phyloP scores from a whole-genome alignment of 352 stramenopile genomes.

The Pythium pyrilobum region DNA sequence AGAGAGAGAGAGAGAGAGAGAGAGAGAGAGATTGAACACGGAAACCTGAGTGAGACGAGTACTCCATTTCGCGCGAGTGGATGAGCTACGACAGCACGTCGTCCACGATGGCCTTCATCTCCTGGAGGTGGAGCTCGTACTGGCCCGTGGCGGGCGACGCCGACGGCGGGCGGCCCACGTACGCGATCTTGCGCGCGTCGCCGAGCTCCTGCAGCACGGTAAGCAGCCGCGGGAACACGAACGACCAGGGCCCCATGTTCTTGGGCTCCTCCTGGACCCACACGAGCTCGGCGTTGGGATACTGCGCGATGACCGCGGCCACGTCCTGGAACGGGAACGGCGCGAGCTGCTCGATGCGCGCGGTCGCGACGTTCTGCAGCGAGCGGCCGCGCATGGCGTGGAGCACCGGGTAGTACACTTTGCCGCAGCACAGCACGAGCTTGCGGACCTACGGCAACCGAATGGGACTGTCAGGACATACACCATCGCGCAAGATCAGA shows the following conservation, averaged over 20 bases:
- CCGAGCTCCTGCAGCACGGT: conserved; percentile 89
- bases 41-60: too few species aligned
- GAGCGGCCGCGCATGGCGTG: conserved; percentile 51
- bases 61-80: too few species aligned
- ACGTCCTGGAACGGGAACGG: conserved; percentile 98
- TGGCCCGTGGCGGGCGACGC: conserved; percentile 96
- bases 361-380: conserved; percentile 59
- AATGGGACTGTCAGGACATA: background rate
- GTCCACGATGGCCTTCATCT: conserved; percentile 93
- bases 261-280: conserved; percentile 98
- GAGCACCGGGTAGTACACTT: conserved; percentile 81
- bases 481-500: background rate
- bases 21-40: too few species aligned
- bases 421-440: conserved; percentile 75
- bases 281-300: conserved; percentile 94
- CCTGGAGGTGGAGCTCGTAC: conserved; percentile 89
- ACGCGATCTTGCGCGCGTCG: conserved; percentile 61
- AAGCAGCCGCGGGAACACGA: conserved; percentile 89
- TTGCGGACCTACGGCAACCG: conserved; percentile 44
- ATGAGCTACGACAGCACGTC: conserved; percentile 52
- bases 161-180: conserved; percentile 93
- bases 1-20: too few species aligned
- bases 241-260: conserved; percentile 98
- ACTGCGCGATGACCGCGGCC: conserved; percentile 84
- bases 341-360: conserved; percentile 83